These are phyloP conservation scores for Tuber calosporum DNA, from an alignment of 495 filamentous ascomycete genomes.

Conservation along the genomic window DNA sequence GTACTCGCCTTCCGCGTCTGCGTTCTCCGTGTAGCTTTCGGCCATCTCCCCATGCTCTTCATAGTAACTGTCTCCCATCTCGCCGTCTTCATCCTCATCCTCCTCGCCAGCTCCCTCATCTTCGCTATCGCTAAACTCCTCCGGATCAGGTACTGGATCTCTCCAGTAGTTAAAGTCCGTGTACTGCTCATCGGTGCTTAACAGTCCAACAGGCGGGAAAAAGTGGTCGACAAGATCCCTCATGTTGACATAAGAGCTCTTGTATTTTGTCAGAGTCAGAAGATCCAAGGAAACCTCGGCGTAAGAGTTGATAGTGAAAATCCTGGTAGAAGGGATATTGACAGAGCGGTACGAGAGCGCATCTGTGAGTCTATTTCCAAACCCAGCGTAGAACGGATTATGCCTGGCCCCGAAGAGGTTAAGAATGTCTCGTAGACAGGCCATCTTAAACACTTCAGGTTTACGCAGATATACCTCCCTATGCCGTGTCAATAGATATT, in stretches of 20 bases:
- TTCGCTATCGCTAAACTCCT: conserved; percentile 73
- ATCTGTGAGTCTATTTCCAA: conserved; percentile 94
- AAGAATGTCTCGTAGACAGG: conserved; percentile 86
- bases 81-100: conserved; percentile 47
- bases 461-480: conserved; percentile 88
- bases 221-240: conserved; percentile 93
- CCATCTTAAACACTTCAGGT: conserved; percentile 99
- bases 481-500: not conserved
- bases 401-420: conserved; percentile 72
- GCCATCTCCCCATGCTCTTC: conserved; percentile 46
- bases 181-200: conserved; percentile 72
- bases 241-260: conserved; percentile 95
- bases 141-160: conserved; percentile 62
- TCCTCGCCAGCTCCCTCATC: conserved; percentile 52
- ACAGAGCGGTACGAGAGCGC: conserved; percentile 93
- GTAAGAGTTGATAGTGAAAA: conserved; percentile 99
- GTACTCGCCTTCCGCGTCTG: conserved; percentile 44
- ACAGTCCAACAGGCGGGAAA: conserved; percentile 77
- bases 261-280: conserved; percentile 85
- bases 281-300: conserved; percentile 92
- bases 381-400: conserved; percentile 91
- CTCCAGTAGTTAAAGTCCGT: conserved; percentile 89
- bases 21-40: conserved; percentile 41
- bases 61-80: conserved; percentile 46
- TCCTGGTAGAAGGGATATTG: conserved; percentile 84